These are phyloP conservation scores for Ogataea methanolica DNA, from an alignment of 805 yeast genomes.

Conservation along the genomic window DNA sequence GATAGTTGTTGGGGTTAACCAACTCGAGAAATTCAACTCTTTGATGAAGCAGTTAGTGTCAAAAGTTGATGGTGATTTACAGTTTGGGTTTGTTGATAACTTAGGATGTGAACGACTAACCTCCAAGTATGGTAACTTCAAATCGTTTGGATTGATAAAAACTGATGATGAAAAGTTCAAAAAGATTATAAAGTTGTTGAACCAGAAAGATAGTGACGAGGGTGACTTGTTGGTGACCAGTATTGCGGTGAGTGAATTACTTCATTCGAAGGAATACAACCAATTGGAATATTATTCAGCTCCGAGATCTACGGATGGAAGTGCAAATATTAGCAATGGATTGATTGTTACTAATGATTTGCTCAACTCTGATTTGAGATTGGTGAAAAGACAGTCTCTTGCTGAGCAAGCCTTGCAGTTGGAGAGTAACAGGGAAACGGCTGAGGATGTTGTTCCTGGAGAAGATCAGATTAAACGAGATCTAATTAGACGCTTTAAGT, in stretches of 20 bases:
- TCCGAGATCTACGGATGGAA: background rate
- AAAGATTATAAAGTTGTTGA: background rate
- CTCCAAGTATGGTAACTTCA: background rate
- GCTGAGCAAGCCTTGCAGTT: background rate
- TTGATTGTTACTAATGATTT: slow-evolving; percentile 5
- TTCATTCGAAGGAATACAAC: background rate
- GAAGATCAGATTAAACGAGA: background rate
- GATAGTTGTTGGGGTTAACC: slow-evolving; percentile 15
- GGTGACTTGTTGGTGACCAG: no score
- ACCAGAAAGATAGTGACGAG: no score
- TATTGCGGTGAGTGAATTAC: no score
- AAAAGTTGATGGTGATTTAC: slow-evolving; percentile 1
- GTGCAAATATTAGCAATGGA: background rate
- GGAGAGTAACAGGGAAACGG: background rate
- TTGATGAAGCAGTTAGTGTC: background rate
- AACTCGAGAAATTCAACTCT: slow-evolving; percentile 10
- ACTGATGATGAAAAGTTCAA: background rate
- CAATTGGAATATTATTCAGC: background rate
- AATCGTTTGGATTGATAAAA: slow-evolving; percentile 4
- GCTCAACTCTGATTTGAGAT: slow-evolving; percentile 2
- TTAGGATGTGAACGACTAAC: background rate
- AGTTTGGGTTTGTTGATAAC: slow-evolving; percentile 8
- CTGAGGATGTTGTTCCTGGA: background rate
- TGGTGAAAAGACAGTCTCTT: background rate
- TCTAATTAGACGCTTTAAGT: slow-evolving; percentile 11